A percentile compares a stretch with the other conserved stretches of the same genome.
phyloP scores from a whole-genome alignment of 371 early-diverging fungal genomes.

The Chytridiales sp. region DNA sequence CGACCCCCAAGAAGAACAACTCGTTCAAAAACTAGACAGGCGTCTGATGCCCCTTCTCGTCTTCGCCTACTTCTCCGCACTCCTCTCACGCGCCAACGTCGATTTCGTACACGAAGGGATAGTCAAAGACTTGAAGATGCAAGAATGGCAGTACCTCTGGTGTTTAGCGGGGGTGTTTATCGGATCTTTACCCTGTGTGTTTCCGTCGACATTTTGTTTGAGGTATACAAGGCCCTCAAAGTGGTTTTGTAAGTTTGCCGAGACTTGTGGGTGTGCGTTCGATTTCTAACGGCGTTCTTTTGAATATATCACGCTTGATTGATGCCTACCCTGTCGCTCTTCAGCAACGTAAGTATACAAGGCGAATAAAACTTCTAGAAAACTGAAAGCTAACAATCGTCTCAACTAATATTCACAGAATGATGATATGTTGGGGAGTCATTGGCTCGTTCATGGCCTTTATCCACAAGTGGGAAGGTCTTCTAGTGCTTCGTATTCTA shows the following conservation, averaged over 20 bases:
- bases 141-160: slow-evolving; percentile 10
- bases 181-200: slow-evolving; percentile 16
- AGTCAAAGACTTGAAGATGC: slow-evolving; percentile 10
- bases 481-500: slow-evolving; percentile 18
- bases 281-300: neutral
- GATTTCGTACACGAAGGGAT: slow-evolving; percentile 13
- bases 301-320: neutral
- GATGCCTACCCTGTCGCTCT: neutral
- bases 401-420: slow-evolving; percentile 5
- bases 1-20: slow-evolving; percentile 39
- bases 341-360: neutral
- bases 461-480: slow-evolving; percentile 15
- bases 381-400: neutral
- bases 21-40: slow-evolving; percentile 32
- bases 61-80: slow-evolving; percentile 14
- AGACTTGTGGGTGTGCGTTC: neutral
- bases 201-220: slow-evolving; percentile 18
- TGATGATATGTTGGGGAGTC: slow-evolving; percentile 14
- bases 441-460: slow-evolving; percentile 19
- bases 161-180: slow-evolving; percentile 26
- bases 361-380: neutral
- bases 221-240: slow-evolving; percentile 5
- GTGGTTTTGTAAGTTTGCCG: slow-evolving; percentile 6
- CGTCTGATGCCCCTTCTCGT: slow-evolving; percentile 32
- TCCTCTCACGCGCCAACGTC: slow-evolving; percentile 18